Percentiles rank a stretch among this genome's conserved stretches.
phyloP scores from a whole-genome alignment of 768 basidiomycete genomes.

The Gyrodon lividus region DNA sequence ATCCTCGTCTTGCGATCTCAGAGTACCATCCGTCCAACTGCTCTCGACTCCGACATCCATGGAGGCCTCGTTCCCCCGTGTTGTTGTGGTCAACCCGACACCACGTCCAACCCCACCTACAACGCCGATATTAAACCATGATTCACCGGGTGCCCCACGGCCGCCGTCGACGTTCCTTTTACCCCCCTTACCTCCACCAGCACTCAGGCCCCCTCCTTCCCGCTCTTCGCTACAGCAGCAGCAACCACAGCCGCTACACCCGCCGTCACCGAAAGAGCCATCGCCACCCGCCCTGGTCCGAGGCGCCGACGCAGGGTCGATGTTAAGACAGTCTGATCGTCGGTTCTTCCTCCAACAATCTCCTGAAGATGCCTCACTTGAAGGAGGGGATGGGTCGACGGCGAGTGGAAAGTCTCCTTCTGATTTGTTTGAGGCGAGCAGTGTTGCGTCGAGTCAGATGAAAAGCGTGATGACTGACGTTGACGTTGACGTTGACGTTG shows the following conservation, averaged over 20 bases:
- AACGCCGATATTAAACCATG: conserved; percentile 48
- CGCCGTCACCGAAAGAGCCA: conserved; percentile 2
- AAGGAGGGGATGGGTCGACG: conserved; percentile 30
- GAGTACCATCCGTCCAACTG: conserved; percentile 28
- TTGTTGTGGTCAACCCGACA: conserved; percentile 74
- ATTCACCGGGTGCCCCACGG: conserved; percentile 20
- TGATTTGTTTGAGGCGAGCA: conserved; percentile 35
- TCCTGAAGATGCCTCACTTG: conserved; percentile 39
- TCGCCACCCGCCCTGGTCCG: conserved; percentile 7
- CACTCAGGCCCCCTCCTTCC: conserved; percentile 5
- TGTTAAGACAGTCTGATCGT: conserved; percentile 38
- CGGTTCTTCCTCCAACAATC: conserved; percentile 47
- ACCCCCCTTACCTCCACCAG: conserved; percentile 31
- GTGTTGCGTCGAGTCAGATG: conserved; percentile 33
- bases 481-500: conserved; percentile 18
- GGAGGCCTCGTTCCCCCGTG: conserved; percentile 43
- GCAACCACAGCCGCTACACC: conserved; percentile 21
- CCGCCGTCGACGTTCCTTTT: conserved; percentile 27
- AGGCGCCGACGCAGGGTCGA: conserved; percentile 22
- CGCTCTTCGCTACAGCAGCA: conserved; percentile 8
- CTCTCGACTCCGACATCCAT: conserved; percentile 24
- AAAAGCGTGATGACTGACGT: conserved; percentile 22
- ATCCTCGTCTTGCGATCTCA: conserved; percentile 14
- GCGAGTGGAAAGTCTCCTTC: conserved; percentile 34
- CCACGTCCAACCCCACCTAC: conserved; percentile 78